phyloP scores from a whole-genome alignment of 2,329 filamentous ascomycete species.

The Aspergillus spinulosporus region DNA sequence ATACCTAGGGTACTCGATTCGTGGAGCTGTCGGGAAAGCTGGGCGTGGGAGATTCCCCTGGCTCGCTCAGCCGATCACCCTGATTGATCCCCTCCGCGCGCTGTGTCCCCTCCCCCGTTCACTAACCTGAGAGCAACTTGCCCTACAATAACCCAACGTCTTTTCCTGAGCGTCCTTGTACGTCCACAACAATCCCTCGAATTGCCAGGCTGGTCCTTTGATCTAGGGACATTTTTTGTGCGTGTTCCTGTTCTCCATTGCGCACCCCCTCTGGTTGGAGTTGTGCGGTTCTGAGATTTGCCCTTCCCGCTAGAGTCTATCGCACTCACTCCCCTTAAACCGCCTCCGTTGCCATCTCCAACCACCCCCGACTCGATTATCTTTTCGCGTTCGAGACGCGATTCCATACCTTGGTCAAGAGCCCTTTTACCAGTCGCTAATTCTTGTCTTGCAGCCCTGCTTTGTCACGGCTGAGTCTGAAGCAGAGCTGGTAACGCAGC shows the following conservation, averaged over 20 bases:
- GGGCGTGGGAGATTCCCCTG: conserved; percentile 4
- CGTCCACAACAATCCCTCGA: conserved; percentile 13
- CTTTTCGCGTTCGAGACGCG: conserved; percentile 11
- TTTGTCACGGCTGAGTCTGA: conserved; percentile 10
- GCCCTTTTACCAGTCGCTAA: conserved; percentile 5
- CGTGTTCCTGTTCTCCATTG: conserved; percentile 11
- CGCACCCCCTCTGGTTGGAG: conserved; percentile 4
- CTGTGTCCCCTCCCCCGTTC: conserved; percentile 12
- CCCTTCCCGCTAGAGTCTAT: conserved; percentile 28
- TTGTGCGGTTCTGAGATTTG: conserved; percentile 25
- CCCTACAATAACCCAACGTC: conserved; percentile 13
- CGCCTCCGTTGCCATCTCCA: conserved; percentile 20
- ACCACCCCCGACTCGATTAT: not conserved
- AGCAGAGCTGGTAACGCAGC: conserved; percentile 17
- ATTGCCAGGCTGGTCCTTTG: conserved; percentile 26
- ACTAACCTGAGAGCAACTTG: conserved; percentile 11
- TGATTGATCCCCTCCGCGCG: conserved; percentile 17
- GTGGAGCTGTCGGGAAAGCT: conserved; percentile 10
- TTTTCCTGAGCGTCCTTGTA: conserved; percentile 9
- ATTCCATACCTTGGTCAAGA: conserved; percentile 7
- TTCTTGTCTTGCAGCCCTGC: conserved; percentile 7
- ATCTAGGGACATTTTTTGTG: conserved; percentile 12
- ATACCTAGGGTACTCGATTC: not conserved
- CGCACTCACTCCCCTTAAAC: conserved; percentile 29
- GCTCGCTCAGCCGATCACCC: conserved; percentile 18